Percentiles rank a stretch among this genome's conserved stretches.
Evolutionary conservation across 2,329 filamentous ascomycete genomes (phyloP).

Genomic region (Cladosporium phlei): DNA sequence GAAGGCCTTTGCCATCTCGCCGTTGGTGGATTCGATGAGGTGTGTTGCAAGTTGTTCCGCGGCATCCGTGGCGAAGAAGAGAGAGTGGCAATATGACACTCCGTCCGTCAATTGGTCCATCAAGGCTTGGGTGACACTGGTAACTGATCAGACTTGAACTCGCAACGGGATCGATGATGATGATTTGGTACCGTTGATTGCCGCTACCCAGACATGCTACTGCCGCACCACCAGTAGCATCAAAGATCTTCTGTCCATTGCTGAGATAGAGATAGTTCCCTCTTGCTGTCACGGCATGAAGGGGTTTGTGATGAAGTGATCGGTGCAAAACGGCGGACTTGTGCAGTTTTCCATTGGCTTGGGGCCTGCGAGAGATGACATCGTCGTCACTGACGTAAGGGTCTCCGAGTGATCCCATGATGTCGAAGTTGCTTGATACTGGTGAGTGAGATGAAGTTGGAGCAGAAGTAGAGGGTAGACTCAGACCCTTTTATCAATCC

Average conservation of each 20-base stretch:
- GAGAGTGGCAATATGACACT: constrained; percentile 55
- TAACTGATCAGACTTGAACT: constrained; percentile 6
- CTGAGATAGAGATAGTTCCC: constrained; percentile 51
- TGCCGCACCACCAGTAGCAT: constrained; percentile 68
- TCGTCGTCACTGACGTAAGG: background rate
- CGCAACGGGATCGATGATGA: background rate
- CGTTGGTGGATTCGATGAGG: constrained; percentile 48
- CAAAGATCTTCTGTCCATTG: constrained; percentile 59
- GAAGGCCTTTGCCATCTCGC: constrained; percentile 51
- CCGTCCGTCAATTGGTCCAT: constrained; percentile 51
- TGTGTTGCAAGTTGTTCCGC: constrained; percentile 50
- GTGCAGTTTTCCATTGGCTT: background rate
- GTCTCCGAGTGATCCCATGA: constrained; percentile 6
- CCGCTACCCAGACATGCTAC: constrained; percentile 68
- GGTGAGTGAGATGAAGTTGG: background rate
- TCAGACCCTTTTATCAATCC: background rate
- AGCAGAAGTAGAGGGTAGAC: background rate
- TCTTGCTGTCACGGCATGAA: constrained; percentile 44
- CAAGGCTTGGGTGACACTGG: constrained; percentile 54
- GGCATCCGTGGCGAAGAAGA: constrained; percentile 53
- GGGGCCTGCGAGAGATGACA: background rate
- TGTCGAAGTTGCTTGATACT: background rate
- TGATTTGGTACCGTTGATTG: constrained; percentile 45
- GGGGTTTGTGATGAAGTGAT: constrained; percentile 44
- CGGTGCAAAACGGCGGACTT: constrained; percentile 48